A percentile compares a stretch with the other conserved stretches of the same genome.
phyloP scores from a whole-genome alignment of 148 eudicot species.

The Rhododendron simsii region DNA sequence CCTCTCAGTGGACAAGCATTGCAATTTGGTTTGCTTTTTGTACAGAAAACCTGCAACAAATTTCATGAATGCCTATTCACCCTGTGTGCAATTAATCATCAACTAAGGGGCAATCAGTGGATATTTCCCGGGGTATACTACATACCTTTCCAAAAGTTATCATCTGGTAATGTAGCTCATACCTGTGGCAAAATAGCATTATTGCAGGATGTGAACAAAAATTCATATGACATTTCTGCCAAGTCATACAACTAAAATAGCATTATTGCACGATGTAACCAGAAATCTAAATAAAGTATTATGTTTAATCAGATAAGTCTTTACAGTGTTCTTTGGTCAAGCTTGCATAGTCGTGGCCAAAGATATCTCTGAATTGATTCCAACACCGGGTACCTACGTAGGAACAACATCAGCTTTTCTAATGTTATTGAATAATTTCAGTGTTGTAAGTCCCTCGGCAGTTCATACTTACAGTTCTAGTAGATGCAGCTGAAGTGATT shows the following conservation, averaged over 20 bases:
- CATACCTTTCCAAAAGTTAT: slow-evolving; percentile 98
- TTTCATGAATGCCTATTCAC: slow-evolving; percentile 3
- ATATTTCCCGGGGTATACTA: not conserved
- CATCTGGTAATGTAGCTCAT: slow-evolving; percentile 96
- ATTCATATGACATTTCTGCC: not conserved
- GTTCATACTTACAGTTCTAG: slow-evolving; percentile 69
- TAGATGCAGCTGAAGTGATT: slow-evolving; percentile 93
- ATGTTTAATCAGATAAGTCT: slow-evolving; percentile 5
- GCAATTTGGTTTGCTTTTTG: slow-evolving; percentile 96
- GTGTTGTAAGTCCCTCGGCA: not conserved
- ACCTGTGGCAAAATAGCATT: slow-evolving; percentile 38
- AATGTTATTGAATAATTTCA: not conserved
- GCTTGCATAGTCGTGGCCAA: slow-evolving; percentile 99
- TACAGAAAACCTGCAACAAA: slow-evolving; percentile 83
- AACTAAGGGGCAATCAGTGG: not conserved
- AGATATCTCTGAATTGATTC: slow-evolving; percentile 91
- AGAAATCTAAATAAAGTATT: slow-evolving; percentile 1
- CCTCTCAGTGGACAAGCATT: slow-evolving; percentile 94
- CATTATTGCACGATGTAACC: not conserved
- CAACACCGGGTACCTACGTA: slow-evolving; percentile 78
- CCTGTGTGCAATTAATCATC: not conserved
- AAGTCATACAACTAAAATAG: not conserved
- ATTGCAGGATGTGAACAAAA: slow-evolving; percentile 9
- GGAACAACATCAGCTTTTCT: slow-evolving; percentile 17
- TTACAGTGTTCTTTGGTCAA: slow-evolving; percentile 95